Conservation (phyloP, 108 stramenopile genomes). For the Skeletonema tropicum region DNA sequence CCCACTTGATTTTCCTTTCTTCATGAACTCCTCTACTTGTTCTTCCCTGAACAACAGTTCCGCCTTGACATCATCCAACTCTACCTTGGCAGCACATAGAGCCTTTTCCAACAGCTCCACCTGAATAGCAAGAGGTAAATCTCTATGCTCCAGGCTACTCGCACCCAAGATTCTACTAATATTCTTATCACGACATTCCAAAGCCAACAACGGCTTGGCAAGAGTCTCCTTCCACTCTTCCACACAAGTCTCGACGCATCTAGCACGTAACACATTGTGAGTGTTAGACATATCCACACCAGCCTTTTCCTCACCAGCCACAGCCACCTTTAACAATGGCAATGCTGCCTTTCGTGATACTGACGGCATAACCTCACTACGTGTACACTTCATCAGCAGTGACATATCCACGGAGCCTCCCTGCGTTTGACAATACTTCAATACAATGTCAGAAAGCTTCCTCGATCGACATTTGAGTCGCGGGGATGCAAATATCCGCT, state of each 20-base stretch:
- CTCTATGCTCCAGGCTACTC: constrained; percentile 42
- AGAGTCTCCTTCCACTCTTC: constrained; percentile 59
- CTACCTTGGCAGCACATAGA: constrained; percentile 51
- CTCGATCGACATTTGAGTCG: constrained; percentile 49
- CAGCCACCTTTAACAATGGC: constrained; percentile 47
- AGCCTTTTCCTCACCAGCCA: constrained; percentile 32
- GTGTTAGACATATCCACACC: constrained; percentile 39
- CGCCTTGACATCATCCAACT: constrained; percentile 54
- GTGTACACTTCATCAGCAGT: constrained; percentile 44
- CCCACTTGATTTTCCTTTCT: constrained; percentile 8
- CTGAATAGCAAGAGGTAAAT: constrained; percentile 43
- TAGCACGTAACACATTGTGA: constrained; percentile 41
- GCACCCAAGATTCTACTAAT: constrained; percentile 48
- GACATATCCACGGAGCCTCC: constrained; percentile 47
- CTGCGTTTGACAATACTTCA: constrained; percentile 51
- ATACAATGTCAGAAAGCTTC: constrained; percentile 47
- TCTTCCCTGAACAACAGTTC: constrained; percentile 44
- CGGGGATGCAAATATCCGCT: constrained; percentile 43
- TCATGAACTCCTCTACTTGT: constrained; percentile 20
- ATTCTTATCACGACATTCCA: constrained; percentile 49
- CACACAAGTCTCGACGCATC: constrained; percentile 53
- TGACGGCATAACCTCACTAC: constrained; percentile 45
- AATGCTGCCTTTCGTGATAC: constrained; percentile 50
- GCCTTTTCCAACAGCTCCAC: constrained; percentile 53
- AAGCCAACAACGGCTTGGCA: constrained; percentile 47